A percentile compares a stretch with the other conserved stretches of the same genome.
Conservation (phyloP, 2,329 filamentous ascomycete genomes). For the Sclerotinia subarctica region DNA sequence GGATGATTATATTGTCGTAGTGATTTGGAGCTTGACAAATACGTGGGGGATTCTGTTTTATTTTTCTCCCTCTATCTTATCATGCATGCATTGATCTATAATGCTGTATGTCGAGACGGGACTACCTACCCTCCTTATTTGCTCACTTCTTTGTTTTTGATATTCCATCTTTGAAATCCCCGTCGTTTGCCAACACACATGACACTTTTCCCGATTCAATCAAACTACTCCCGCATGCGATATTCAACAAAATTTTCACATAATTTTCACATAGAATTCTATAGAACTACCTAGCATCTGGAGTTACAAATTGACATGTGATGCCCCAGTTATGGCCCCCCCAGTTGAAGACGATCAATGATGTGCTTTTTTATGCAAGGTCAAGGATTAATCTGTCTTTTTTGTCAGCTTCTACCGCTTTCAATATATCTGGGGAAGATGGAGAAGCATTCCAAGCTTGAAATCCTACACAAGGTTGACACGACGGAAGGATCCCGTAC, state of each 20-base stretch:
- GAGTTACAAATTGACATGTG: constrained; percentile 4
- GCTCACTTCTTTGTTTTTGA: neutral
- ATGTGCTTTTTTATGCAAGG: neutral
- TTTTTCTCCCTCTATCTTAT: neutral
- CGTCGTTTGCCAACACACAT: neutral
- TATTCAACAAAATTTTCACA: neutral
- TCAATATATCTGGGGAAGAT: neutral
- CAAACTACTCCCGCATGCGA: neutral
- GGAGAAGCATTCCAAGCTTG: neutral
- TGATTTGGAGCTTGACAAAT: neutral
- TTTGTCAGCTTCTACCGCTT: neutral
- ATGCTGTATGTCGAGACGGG: too few species aligned
- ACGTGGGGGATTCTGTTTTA: neutral
- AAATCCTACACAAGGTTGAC: neutral
- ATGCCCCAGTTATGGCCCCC: neutral
- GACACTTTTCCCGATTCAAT: neutral
- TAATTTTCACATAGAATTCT: constrained; percentile 1
- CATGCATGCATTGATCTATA: too few species aligned
- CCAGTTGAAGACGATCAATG: neutral
- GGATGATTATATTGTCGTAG: neutral
- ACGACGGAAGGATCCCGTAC: neutral
- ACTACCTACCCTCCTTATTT: neutral
- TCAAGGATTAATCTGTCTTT: neutral
- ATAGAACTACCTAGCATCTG: neutral
- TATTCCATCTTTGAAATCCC: neutral